Base-by-base conservation (phyloP, 2,329 filamentous ascomycete genomes). In the Leptographium galeiforme region DNA sequence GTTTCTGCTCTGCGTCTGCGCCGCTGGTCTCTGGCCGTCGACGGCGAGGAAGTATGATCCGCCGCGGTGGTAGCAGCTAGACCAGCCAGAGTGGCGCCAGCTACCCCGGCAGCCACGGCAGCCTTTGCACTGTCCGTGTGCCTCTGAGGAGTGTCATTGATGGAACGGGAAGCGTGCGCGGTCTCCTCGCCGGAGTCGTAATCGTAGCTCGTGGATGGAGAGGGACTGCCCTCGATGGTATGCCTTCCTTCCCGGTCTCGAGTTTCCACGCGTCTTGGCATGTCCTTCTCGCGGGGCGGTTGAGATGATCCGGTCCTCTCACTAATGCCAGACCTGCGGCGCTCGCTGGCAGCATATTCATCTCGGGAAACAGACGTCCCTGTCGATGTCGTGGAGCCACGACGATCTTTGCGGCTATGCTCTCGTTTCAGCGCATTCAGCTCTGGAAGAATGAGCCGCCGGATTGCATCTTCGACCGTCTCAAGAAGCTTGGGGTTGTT, bases 381-480 rank as follows among this genome's bases (percentile, higher is more conserved):
- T 36, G 76, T 79, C 1, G 77, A 81, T 47, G 69, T 75, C 47
- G 76, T 63, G 36, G 87, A 90, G 55, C 82, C 84, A 53, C 79
- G 80, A 12, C 79, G 80, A 61, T 81, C 84, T 58, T 85, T 78
- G 57, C 85, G 84, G 66, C 87, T 90, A 65, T 91, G 87, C 63
- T 95, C 89, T 61, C 90, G 82, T 67, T 95, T 96, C 53, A 98
- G 73, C 11, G 89, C 88, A 61, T 89, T 91, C 46, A 98, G 75
- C 67, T 98, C 91, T 0, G 93, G 93, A 3, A 98, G 71, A 52
- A 96, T 95, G 50, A 95, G 75, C 49, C 89, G 80, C 57, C 89
- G 84, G 63, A 96, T 95, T 14, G 89, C 89, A 68, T 95, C 89
- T 69, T 96, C 90, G 4, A 96, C 90, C 0, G 89, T 93, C 62